Base-by-base conservation (phyloP, 495 filamentous ascomycete genomes). In the Lepidopterella palustris region DNA sequence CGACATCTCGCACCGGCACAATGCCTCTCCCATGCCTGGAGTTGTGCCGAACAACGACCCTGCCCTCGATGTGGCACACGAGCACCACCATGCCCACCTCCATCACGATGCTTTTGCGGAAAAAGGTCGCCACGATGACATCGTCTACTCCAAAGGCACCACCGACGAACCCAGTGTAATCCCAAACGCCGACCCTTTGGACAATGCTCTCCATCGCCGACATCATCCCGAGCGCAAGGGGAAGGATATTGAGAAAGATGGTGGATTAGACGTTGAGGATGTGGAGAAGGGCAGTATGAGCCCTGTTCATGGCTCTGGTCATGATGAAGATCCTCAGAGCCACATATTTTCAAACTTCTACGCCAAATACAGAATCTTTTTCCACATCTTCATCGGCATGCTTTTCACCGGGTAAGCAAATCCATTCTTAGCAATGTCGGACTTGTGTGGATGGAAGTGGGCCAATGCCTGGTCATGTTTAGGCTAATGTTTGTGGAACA, bases 341-440 rank as follows among this genome's bases (percentile, higher is more conserved):
- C 70, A 71, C 52, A 58, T 9, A 4, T 57, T 72, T 21, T 65
- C 73, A 6, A 61, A 51, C 24, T 73, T 74, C 58, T 79, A 77
- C 53, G 47, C 21, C 35, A 73, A 67, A 62, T 75, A 73, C 62
- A 55, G 67, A 64, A 75, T 79, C 58, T 68, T 77, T 18, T 69
- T 78, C 45, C 77, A 82, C 68, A 65, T 79, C 18, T 71, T 79
- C 39, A 69, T 81, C 45, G 84, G 77, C 74, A 62, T 82, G 11
- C 32, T 86, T 45, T 84, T 84, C 59, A 87, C 84, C 45, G 84
- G 81, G 79, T 84, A 68, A 74, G 80, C 75, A 27, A 26, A 25
- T 26, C 5, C 35, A 15, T 3, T 25, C 18, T 25, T 25, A 15
- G 23, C 15, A 49, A 6, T 25, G 2, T 18, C 3, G 13, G 18